phyloP scores from a whole-genome alignment of 805 yeast genomes.

The Danielozyma ontarioensis region DNA sequence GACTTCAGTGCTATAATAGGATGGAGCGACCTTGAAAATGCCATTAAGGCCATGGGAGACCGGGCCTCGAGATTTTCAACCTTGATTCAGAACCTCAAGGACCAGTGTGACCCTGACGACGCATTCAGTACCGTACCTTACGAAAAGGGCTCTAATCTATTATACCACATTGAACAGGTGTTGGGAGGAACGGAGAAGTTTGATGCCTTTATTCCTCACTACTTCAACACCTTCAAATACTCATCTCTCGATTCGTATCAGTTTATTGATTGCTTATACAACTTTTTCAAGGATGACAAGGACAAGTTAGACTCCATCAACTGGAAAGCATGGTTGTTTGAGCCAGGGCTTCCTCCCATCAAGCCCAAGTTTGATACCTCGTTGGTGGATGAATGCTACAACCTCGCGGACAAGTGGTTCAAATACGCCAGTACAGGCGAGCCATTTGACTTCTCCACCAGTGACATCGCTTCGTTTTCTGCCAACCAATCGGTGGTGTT shows the following conservation, averaged over 20 bases:
- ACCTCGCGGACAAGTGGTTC: constrained; percentile 64
- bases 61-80: constrained; percentile 48
- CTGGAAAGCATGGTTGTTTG: constrained; percentile 80
- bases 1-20: constrained; percentile 84
- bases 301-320: constrained; percentile 63
- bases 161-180: constrained; percentile 65
- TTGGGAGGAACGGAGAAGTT: constrained; percentile 63
- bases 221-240: constrained; percentile 66
- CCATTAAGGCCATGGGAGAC: constrained; percentile 62
- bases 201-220: constrained; percentile 75
- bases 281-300: constrained; percentile 47
- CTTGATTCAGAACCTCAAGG: constrained; percentile 67
- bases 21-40: constrained; percentile 73
- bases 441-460: constrained; percentile 28
- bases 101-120: constrained; percentile 79
- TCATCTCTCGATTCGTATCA: constrained; percentile 76
- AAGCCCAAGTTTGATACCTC: constrained; percentile 76
- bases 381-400: constrained; percentile 67
- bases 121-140: constrained; percentile 85
- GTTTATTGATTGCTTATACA: constrained; percentile 72
- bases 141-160: constrained; percentile 81
- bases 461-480: constrained; percentile 54
- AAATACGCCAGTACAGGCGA: constrained; percentile 10
- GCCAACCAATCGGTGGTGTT: constrained; percentile 79
- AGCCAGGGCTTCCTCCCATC: constrained; percentile 81